Conservation (phyloP, 2,329 filamentous ascomycete genomes). For the Truncatella angustata region DNA sequence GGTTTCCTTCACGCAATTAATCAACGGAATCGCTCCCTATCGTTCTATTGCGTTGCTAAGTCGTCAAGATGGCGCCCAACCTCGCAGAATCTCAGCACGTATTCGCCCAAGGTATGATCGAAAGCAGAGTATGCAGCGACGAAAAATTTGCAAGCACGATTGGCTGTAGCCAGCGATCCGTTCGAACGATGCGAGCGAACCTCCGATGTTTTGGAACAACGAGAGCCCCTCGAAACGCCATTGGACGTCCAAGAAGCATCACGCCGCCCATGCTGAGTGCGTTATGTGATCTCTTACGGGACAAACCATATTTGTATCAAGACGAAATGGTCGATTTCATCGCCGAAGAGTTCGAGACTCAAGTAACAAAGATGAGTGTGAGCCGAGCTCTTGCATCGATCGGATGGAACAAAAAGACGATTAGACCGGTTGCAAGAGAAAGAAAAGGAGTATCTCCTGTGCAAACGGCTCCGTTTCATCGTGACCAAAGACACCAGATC, state of each 20-base stretch:
- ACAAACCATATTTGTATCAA: not conserved
- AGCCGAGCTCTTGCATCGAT: conserved; percentile 3
- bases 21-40: too few relatives aligned
- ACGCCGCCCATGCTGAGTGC: conserved; percentile 6
- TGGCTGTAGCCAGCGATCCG: conserved; percentile 1
- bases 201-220: conserved; percentile 7
- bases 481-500: conserved; percentile 11
- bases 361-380: not conserved
- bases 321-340: conserved; percentile 3
- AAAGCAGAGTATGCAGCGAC: not conserved
- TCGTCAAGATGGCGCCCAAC: not conserved
- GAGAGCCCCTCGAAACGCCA: conserved; percentile 5
- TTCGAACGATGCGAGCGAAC: conserved; percentile 3
- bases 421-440: conserved; percentile 25
- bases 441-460: conserved; percentile 23
- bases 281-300: not conserved
- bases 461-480: conserved; percentile 15
- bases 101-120: not conserved
- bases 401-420: conserved; percentile 20
- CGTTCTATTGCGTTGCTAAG: not conserved
- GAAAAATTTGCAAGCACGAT: not conserved
- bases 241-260: not conserved
- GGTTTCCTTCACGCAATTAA: not conserved
- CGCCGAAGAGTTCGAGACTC: not conserved
- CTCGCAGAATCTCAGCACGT: not conserved